Evolutionary conservation across 1,284 basidiomycete genomes (phyloP), one percentile per base, ranked within the genome.

Genomic region (Pseudozyma sp.): DNA sequence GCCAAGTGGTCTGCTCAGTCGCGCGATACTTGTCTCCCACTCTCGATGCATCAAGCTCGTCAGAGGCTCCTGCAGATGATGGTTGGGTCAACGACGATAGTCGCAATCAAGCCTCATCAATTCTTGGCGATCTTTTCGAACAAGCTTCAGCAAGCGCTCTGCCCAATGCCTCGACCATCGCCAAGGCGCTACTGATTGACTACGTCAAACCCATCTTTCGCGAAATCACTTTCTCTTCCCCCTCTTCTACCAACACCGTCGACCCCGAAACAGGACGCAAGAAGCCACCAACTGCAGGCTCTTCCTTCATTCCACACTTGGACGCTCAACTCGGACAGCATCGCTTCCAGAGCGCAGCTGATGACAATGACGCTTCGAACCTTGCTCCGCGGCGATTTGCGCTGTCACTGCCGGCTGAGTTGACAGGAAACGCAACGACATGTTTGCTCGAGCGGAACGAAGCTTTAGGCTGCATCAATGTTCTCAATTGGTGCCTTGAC

Each of bases 161-260:
- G 3, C 25, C 35, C 12, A 5, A 21, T 3, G 4, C 58, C 9
- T 48, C 62, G 25, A 43, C 25, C 2, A n/a, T 68, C 9, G 61
- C 65, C 2, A 51, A 25, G 21, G 38, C 53, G 0, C 40, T 73
- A 3, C 70, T 73, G 10, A 21, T 31, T 8, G 59, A 73, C 56
- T 68, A 73, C 44, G 48, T 73, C 39, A 68, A 73, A 35, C 70
- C 70, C 2, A 64, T 73, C 52, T 55, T 73, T 39, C 50, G 52
- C 8, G 65, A 59, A 35, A 31, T 55, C 19, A 44, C 53, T n/a
- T 16, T 52, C 10, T 64, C 70, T 5, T 58, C 59, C 5, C 56
- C 54, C 2, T 48, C 52, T 11, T 49, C 71, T 5, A 39, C n/a
- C 2, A 64, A 48, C 49, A 45, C 58, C 11, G 44, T 63, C 42